Evolutionary conservation across 768 basidiomycete genomes (phyloP).

Genomic region (Gymnopilus junonius): DNA sequence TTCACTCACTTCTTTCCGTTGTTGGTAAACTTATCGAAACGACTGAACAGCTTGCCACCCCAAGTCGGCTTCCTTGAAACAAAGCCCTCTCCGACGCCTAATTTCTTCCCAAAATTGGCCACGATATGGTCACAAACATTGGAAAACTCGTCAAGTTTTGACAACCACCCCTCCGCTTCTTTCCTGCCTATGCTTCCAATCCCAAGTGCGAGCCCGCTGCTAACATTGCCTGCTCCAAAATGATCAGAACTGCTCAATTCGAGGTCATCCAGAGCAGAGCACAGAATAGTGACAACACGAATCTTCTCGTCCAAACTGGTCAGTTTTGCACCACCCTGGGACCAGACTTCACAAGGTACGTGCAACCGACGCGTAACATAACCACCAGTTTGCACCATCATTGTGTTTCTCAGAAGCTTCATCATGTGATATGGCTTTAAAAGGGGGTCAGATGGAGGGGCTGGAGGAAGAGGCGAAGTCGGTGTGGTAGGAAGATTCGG

Average conservation of each 20-base stretch:
- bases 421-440: constrained; percentile 93
- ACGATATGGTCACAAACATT: constrained; percentile 80
- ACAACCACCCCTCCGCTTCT: constrained; percentile 79
- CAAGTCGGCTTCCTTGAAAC: constrained; percentile 82
- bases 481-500: constrained; percentile 74
- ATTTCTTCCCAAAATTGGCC: constrained; percentile 83
- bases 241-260: constrained; percentile 70
- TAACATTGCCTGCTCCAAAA: constrained; percentile 81
- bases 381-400: constrained; percentile 81
- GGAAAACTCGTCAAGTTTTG: constrained; percentile 82
- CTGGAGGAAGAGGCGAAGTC: constrained; percentile 75
- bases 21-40: constrained; percentile 77
- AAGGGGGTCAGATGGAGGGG: constrained; percentile 71
- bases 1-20: constrained; percentile 82
- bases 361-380: constrained; percentile 87
- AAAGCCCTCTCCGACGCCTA: constrained; percentile 88
- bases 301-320: constrained; percentile 84
- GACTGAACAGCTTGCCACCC: constrained; percentile 74
- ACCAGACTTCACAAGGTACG: constrained; percentile 91
- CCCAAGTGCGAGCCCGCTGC: constrained; percentile 73
- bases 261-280: constrained; percentile 79
- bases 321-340: constrained; percentile 87
- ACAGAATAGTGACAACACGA: constrained; percentile 79
- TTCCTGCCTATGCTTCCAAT: constrained; percentile 77
- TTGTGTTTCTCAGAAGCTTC: constrained; percentile 77